Evolutionary conservation across 208 protist species (phyloP), one percentile per base, ranked within the genome.

Genomic region (Balamuthia mandrillaris): DNA sequence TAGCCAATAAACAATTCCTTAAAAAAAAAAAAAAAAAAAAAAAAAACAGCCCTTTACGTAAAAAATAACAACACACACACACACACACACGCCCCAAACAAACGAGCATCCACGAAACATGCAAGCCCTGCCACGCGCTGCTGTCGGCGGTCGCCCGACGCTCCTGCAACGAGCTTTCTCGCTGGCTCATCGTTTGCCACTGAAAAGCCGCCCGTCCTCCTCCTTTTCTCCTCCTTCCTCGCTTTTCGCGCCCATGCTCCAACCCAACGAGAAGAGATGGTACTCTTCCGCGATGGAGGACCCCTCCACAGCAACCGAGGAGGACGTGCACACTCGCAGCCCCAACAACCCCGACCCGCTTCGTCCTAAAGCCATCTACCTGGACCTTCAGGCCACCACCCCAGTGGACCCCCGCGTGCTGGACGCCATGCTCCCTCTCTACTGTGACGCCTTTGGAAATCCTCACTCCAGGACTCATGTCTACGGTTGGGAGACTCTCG

Each of bases 361-460:
- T 33, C n/a, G n/a, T n/a, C n/a, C n/a, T n/a, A 72, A 63, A 47
- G 47, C 90, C 33, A 75, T 98, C 29, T 99, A 99, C 90, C 88
- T 99, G 65, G 98, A 99, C 88, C 92, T 92, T 47, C 95, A 98
- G 88, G 96, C 97, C 5, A 99, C 97, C 3, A 94, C 97, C 5
- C 94, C 95, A n/a, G 66, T 98, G 35, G 98, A 99, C 86, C 97
- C 97, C 21, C 95, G 97, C 65, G 98, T 99, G 81, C 91, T 99
- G 6, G 98, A 99, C 90, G 90, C 89, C 41, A 99, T 99, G 98
- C 39, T 99, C 81, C 98, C 98, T 16, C 97, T 96, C 87, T 90
- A 99, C 81, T 98, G 95, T 39, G 94, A 98, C 70, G 72, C 92
- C 24, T 99, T 98, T 91, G 99, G 98, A 79, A 99, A 99, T 92